Conservation (phyloP, 169 alveolate species). For the Plasmodium yoelii region DNA sequence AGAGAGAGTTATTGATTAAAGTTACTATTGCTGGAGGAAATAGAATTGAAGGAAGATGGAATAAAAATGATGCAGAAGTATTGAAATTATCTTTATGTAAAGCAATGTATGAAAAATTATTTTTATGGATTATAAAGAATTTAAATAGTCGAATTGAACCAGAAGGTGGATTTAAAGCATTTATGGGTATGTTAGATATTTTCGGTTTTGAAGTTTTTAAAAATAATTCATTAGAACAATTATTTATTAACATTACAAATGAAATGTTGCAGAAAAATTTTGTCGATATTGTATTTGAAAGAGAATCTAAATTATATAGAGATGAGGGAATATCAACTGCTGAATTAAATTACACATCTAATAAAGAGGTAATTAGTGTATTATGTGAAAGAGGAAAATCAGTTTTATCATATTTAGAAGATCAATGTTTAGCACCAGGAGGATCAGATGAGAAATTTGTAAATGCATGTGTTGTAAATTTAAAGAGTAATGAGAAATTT, state of each 20-base stretch:
- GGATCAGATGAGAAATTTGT: slow-evolving; percentile 92
- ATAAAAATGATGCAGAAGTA: slow-evolving; percentile 89
- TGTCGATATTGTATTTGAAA: slow-evolving; percentile 96
- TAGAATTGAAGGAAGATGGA: slow-evolving; percentile 91
- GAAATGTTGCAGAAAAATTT: slow-evolving; percentile 96
- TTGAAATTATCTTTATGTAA: slow-evolving; percentile 92
- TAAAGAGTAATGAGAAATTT: slow-evolving; percentile 80
- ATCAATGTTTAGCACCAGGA: slow-evolving; percentile 94
- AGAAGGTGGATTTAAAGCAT: slow-evolving; percentile 86
- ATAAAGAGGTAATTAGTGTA: slow-evolving; percentile 80
- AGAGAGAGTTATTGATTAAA: slow-evolving; percentile 86
- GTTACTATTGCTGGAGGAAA: slow-evolving; percentile 88
- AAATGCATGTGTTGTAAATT: slow-evolving; percentile 81
- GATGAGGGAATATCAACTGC: slow-evolving; percentile 91
- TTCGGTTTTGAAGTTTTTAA: slow-evolving; percentile 97
- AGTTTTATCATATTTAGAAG: slow-evolving; percentile 89
- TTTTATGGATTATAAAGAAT: slow-evolving; percentile 95
- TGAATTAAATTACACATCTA: slow-evolving; percentile 87
- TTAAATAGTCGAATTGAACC: slow-evolving; percentile 95
- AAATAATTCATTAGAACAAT: slow-evolving; percentile 95
- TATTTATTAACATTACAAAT: slow-evolving; percentile 96
- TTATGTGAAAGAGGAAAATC: slow-evolving; percentile 85
- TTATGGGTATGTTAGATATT: slow-evolving; percentile 97
- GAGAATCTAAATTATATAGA: slow-evolving; percentile 90
- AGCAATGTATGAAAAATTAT: slow-evolving; percentile 96